These are phyloP conservation scores for Paspalum notatum DNA, from an alignment of 176 grass and related monocot genomes.

Conservation along the genomic window DNA sequence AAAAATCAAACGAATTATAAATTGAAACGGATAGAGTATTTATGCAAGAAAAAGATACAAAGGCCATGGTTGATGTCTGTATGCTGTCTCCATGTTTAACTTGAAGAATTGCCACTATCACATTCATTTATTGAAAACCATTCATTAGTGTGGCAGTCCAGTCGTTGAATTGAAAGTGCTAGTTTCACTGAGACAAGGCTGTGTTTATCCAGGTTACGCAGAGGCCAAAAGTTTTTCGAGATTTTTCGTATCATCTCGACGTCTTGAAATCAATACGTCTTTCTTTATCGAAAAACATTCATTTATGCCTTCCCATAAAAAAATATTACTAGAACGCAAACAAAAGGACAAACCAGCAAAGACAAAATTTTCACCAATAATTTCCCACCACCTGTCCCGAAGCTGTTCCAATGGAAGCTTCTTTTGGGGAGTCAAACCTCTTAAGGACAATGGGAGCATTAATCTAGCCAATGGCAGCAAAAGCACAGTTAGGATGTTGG, in stretches of 20 bases:
- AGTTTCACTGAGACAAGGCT: too few relatives aligned
- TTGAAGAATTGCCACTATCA: not conserved
- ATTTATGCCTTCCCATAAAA: not conserved
- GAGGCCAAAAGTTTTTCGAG: too few relatives aligned
- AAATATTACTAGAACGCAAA: conserved; percentile 5
- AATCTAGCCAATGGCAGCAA: not conserved
- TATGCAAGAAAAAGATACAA: not conserved
- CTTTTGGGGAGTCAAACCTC: not conserved
- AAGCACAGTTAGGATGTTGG: not conserved
- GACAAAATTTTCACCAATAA: not conserved
- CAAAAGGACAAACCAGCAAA: not conserved
- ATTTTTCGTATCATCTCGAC: too few relatives aligned
- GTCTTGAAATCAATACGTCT: too few relatives aligned
- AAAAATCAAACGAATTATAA: too few relatives aligned
- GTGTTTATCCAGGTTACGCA: too few relatives aligned
- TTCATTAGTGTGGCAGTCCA: too few relatives aligned
- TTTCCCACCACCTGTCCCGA: conserved; percentile 14
- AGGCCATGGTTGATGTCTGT: not conserved
- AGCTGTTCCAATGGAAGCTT: not conserved
- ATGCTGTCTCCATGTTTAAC: not conserved
- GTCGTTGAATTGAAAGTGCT: too few relatives aligned
- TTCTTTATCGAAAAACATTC: too few relatives aligned
- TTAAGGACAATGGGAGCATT: not conserved
- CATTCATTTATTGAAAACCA: not conserved
- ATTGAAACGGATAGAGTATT: too few relatives aligned